Evolutionary conservation across 129 eudicot genomes (phyloP).

Genomic region (Rutidosis leptorrhynchoides): DNA sequence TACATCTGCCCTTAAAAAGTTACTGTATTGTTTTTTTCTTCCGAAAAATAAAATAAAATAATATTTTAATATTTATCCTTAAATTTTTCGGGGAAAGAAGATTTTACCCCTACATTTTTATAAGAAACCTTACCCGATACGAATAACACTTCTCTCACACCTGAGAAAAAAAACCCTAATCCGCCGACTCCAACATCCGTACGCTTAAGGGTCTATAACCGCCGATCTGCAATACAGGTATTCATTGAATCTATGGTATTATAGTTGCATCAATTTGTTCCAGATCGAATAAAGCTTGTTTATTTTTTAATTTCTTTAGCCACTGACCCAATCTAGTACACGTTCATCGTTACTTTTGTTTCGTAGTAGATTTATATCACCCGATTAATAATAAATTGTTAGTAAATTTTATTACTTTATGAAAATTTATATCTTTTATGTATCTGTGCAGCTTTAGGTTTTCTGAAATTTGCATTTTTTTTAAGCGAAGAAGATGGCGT

Average conservation of each 20-base stretch:
- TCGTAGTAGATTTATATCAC: neutral
- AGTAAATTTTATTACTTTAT: neutral
- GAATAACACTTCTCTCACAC: neutral
- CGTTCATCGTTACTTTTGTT: neutral
- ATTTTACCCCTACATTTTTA: no score
- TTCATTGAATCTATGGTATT: neutral
- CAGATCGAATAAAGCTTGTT: neutral
- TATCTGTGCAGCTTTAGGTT: slow-evolving; percentile 14
- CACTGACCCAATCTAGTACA: neutral
- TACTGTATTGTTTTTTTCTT: no score
- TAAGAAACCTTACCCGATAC: neutral
- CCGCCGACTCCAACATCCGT: neutral
- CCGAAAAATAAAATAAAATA: no score
- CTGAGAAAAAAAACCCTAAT: neutral
- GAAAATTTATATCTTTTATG: neutral
- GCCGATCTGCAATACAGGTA: neutral
- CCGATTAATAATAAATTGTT: neutral
- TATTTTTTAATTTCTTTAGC: neutral
- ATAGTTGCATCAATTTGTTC: neutral
- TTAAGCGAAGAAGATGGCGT: neutral
- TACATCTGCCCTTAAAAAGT: no score
- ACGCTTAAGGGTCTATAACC: neutral
- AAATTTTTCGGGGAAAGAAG: no score
- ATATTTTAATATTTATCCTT: no score
- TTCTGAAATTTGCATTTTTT: slow-evolving; percentile 9